Conservation (phyloP, 78 protist genomes). For the Dictyostelium discoideum region dicty_2.7 NC_007089.4:520501-521000, state of each 20-base stretch:
- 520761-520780: background rate
- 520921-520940: background rate
- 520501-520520: background rate
- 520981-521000: background rate
- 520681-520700: background rate
- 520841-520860: background rate
- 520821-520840: slow-evolving; percentile 13
- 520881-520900: background rate
- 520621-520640: background rate
- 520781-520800: background rate
- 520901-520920: background rate
- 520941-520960: background rate
- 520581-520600: background rate
- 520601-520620: slow-evolving; percentile 14
- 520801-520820: slow-evolving; percentile 53
- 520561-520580: background rate
- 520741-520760: background rate
- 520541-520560: slow-evolving; percentile 54
- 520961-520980: background rate
- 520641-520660: slow-evolving; percentile 26
- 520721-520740: slow-evolving; percentile 37
- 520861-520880: background rate
- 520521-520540: slow-evolving; percentile 27
- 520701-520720: background rate
- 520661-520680: background rate